Conservation (phyloP, 2,329 filamentous ascomycete genomes). For the Fusarium sororula region DNA sequence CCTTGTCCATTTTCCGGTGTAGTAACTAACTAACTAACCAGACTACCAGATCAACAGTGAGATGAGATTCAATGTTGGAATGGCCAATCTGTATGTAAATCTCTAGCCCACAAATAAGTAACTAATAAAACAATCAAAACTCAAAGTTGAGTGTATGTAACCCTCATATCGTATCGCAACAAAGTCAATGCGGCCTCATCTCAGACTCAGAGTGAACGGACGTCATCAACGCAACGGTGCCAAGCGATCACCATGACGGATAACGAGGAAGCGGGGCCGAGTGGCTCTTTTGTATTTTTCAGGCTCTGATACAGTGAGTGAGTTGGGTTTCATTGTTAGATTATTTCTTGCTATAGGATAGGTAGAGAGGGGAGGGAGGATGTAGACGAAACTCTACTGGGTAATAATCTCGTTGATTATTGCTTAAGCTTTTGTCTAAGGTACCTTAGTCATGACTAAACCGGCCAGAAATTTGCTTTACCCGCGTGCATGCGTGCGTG, state of each 20-base stretch:
- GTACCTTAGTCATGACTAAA: neutral
- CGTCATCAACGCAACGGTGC: constrained; percentile 23
- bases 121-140: neutral
- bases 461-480: constrained; percentile 13
- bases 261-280: constrained; percentile 19
- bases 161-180: neutral
- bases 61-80: constrained; percentile 32
- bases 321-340: neutral
- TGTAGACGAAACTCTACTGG: constrained; percentile 11
- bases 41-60: constrained; percentile 38
- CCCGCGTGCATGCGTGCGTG: neutral
- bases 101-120: neutral
- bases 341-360: neutral
- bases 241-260: constrained; percentile 20
- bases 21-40: neutral
- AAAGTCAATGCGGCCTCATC: constrained; percentile 24
- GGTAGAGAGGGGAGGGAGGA: neutral
- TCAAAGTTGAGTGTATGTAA: neutral
- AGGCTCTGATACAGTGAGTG: constrained; percentile 1
- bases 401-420: neutral
- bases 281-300: neutral
- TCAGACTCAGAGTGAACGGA: constrained; percentile 6
- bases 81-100: neutral
- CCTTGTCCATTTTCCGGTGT: constrained; percentile 30
- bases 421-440: constrained; percentile 12